Conservation (phyloP, 2,329 filamentous ascomycete genomes). For the Atkinsonella texensis region DNA sequence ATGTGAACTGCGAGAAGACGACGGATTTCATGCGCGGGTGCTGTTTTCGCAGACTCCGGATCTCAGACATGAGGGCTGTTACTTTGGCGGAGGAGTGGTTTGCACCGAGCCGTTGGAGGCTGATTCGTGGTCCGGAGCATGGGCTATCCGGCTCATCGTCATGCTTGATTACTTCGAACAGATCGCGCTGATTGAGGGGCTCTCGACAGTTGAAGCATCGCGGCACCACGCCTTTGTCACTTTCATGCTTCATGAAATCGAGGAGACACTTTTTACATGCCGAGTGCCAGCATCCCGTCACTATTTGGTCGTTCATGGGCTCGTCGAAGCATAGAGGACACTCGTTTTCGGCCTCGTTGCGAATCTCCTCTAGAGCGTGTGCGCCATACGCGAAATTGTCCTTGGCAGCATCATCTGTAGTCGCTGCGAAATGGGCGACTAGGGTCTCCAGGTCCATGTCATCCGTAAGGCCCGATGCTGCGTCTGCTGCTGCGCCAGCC, state of each 20-base stretch:
- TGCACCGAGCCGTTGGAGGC: constrained; percentile 46
- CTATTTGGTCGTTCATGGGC: constrained; percentile 86
- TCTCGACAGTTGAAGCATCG: constrained; percentile 88
- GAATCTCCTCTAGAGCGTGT: constrained; percentile 81
- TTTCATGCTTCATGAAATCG: constrained; percentile 80
- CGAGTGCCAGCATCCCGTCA: constrained; percentile 96
- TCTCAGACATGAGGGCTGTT: constrained; percentile 60
- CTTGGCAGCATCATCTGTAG: constrained; percentile 50
- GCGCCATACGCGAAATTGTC: constrained; percentile 61
- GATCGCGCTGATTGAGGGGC: constrained; percentile 65
- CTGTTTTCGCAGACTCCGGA: constrained; percentile 55
- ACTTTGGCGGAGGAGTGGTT: constrained; percentile 80
- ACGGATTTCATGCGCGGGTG: constrained; percentile 72
- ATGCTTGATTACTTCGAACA: constrained; percentile 86
- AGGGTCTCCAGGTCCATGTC: constrained; percentile 91
- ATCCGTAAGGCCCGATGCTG: constrained; percentile 70
- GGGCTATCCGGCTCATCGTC: constrained; percentile 41
- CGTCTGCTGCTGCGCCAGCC: constrained; percentile 60
- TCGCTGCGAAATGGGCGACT: constrained; percentile 70
- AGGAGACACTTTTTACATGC: constrained; percentile 91
- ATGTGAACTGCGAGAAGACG: constrained; percentile 95
- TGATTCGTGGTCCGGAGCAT: constrained; percentile 39
- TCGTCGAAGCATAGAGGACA: constrained; percentile 94
- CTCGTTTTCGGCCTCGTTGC: constrained; percentile 76
- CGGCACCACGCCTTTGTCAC: constrained; percentile 60